Conservation (phyloP, 2,329 filamentous ascomycete species). For the Exophiala sideris region DNA sequence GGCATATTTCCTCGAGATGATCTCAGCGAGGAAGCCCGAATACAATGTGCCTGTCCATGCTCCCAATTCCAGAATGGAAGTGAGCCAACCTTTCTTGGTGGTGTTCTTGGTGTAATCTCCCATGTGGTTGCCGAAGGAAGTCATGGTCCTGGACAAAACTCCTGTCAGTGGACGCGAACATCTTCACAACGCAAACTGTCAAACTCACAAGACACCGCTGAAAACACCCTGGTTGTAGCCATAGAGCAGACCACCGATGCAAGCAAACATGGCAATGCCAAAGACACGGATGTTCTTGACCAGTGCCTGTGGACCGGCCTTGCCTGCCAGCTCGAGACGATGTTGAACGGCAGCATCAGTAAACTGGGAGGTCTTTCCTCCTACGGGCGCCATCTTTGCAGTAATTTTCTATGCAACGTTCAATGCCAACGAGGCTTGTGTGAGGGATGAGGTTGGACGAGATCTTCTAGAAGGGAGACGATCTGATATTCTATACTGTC, state of each 20-base stretch:
- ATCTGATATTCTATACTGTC: neutral
- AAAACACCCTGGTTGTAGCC: slow-evolving; percentile 78
- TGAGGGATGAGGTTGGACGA: neutral
- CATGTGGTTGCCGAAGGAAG: slow-evolving; percentile 25
- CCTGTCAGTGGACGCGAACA: slow-evolving; percentile 34
- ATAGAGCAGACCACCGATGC: slow-evolving; percentile 54
- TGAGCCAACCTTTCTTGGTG: slow-evolving; percentile 35
- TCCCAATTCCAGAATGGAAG: slow-evolving; percentile 42
- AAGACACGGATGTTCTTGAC: slow-evolving; percentile 54
- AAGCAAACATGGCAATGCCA: slow-evolving; percentile 54
- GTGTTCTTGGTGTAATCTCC: slow-evolving; percentile 26
- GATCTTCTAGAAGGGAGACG: neutral
- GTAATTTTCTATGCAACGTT: slow-evolving; percentile 1
- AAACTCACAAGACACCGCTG: slow-evolving; percentile 60
- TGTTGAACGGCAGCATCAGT: slow-evolving; percentile 29
- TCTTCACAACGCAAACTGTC: neutral
- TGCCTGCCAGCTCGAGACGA: slow-evolving; percentile 35
- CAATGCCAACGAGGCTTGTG: neutral
- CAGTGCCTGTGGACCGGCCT: slow-evolving; percentile 48
- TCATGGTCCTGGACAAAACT: slow-evolving; percentile 28
- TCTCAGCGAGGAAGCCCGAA: slow-evolving; percentile 39
- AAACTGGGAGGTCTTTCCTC: slow-evolving; percentile 21
- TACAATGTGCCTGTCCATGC: slow-evolving; percentile 38
- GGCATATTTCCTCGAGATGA: slow-evolving; percentile 35
- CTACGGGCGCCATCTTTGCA: slow-evolving; percentile 20